Percentiles rank a stretch among this genome's conserved stretches.
phyloP scores from a whole-genome alignment of 1,139 yeast genomes.

The Saccharomycopsis phalli region DNA sequence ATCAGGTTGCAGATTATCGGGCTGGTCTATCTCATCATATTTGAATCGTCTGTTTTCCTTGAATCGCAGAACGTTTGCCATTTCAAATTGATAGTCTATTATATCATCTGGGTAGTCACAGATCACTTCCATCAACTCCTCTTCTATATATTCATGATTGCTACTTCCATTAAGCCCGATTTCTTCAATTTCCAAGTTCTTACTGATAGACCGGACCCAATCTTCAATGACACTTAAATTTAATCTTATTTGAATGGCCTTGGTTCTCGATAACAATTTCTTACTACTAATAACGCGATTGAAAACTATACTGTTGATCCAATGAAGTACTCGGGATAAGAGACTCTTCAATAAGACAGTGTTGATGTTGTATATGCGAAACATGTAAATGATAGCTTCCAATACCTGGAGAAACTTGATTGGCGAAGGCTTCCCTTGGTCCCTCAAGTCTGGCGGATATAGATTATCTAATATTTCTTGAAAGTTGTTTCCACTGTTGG shows the following conservation, averaged over 20 bases:
- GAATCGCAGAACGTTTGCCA: slow-evolving; percentile 10
- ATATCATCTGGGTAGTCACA: slow-evolving; percentile 18
- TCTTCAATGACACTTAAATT: slow-evolving; percentile 84
- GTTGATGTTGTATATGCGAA: slow-evolving; percentile 75
- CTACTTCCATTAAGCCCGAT: slow-evolving; percentile 12
- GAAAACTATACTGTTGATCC: slow-evolving; percentile 65
- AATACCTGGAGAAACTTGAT: slow-evolving; percentile 74
- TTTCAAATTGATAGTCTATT: slow-evolving; percentile 9
- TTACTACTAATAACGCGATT: slow-evolving; percentile 51
- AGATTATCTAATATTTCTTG: slow-evolving; percentile 63
- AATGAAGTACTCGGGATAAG: slow-evolving; percentile 68
- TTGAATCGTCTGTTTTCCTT: slow-evolving; percentile 4
- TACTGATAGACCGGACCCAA: slow-evolving; percentile 59
- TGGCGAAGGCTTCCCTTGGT: slow-evolving; percentile 79
- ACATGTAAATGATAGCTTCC: slow-evolving; percentile 80
- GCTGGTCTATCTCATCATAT: slow-evolving; percentile 1
- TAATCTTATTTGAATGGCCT: slow-evolving; percentile 83
- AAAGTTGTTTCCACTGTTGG: slow-evolving; percentile 30
- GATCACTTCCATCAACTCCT: slow-evolving; percentile 6
- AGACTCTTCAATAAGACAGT: slow-evolving; percentile 69
- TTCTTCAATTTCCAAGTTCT: slow-evolving; percentile 16
- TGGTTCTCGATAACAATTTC: slow-evolving; percentile 62
- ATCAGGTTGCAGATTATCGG: too few species aligned
- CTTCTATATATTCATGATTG: slow-evolving; percentile 12
- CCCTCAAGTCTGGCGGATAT: slow-evolving; percentile 61